A percentile compares a stretch with the other conserved stretches of the same genome.
These are phyloP conservation scores for Botrytis sinoallii DNA, from an alignment of 2,329 filamentous ascomycete species.

Conservation along the genomic window DNA sequence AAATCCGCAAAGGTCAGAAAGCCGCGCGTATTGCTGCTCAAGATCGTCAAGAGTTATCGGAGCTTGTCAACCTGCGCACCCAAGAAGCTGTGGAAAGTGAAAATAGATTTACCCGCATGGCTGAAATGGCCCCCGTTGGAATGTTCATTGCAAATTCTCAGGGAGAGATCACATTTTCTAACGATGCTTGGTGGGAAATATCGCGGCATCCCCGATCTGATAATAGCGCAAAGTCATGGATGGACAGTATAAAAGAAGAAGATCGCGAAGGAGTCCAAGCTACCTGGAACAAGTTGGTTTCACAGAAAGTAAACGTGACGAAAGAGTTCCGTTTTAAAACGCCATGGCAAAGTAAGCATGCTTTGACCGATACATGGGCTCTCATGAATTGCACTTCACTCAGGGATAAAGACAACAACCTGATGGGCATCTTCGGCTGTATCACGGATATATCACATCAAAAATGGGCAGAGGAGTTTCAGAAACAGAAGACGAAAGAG, in stretches of 20 bases:
- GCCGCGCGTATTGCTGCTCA: constrained; percentile 72
- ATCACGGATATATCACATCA: constrained; percentile 84
- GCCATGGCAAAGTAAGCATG: constrained; percentile 57
- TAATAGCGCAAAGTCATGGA: constrained; percentile 63
- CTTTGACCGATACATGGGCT: constrained; percentile 69
- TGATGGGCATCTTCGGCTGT: constrained; percentile 75
- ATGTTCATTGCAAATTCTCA: constrained; percentile 77
- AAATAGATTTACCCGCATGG: constrained; percentile 66
- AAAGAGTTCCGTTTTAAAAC: constrained; percentile 75
- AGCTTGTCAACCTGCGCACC: constrained; percentile 66
- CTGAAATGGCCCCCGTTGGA: constrained; percentile 42
- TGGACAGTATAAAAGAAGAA: constrained; percentile 66
- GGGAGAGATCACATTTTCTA: constrained; percentile 74
- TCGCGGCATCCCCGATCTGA: constrained; percentile 61
- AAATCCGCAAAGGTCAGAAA: constrained; percentile 70
- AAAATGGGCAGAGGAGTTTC: constrained; percentile 63
- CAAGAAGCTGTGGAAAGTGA: constrained; percentile 65
- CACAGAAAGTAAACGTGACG: constrained; percentile 61
- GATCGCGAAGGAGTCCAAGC: constrained; percentile 57
- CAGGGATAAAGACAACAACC: constrained; percentile 57
- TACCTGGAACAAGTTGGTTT: constrained; percentile 61
- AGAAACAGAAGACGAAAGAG: constrained; percentile 43
- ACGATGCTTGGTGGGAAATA: constrained; percentile 72
- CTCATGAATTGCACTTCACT: constrained; percentile 75
- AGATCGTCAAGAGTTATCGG: constrained; percentile 73